These are phyloP conservation scores for Euphrasia confusa DNA, from an alignment of 257 asterid species.

Conservation along the genomic window DNA sequence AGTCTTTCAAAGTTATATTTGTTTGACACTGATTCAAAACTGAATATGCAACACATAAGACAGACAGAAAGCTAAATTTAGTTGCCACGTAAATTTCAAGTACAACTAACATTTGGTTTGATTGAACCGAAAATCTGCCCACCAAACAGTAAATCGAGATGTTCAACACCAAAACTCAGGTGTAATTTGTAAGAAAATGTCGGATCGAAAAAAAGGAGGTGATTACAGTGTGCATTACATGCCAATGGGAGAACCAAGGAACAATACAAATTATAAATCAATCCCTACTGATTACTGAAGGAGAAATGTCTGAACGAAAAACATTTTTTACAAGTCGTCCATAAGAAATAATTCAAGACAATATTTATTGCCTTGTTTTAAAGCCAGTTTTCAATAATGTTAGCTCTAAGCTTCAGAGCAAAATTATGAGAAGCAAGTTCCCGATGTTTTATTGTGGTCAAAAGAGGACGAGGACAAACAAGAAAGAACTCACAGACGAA, in stretches of 20 bases:
- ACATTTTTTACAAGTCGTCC: slow-evolving; percentile 38
- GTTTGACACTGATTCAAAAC: background rate
- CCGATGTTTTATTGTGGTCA: slow-evolving; percentile 51
- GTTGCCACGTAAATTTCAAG: too few species aligned
- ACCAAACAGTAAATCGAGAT: too few species aligned
- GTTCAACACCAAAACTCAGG: too few species aligned
- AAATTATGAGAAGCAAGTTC: slow-evolving; percentile 42
- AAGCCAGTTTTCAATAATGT: slow-evolving; percentile 32
- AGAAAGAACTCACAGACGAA: slow-evolving; percentile 31
- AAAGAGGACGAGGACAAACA: slow-evolving; percentile 28
- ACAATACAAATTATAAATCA: slow-evolving; percentile 18
- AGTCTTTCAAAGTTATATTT: too few species aligned
- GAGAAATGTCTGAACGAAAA: slow-evolving; percentile 1
- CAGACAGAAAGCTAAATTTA: too few species aligned
- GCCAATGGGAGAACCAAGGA: slow-evolving; percentile 10
- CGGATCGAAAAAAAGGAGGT: too few species aligned
- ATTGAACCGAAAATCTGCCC: too few species aligned
- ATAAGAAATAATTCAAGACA: slow-evolving; percentile 38
- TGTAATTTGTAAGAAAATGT: too few species aligned
- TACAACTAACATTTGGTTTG: too few species aligned
- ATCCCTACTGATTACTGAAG: slow-evolving; percentile 20
- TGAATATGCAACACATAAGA: background rate
- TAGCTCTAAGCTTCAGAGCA: slow-evolving; percentile 53
- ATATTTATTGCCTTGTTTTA: slow-evolving; percentile 2
- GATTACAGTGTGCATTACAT: slow-evolving; percentile 23